phyloP scores from a whole-genome alignment of 2,329 filamentous ascomycete species.

The Sclerotiophoma versabilis region DNA sequence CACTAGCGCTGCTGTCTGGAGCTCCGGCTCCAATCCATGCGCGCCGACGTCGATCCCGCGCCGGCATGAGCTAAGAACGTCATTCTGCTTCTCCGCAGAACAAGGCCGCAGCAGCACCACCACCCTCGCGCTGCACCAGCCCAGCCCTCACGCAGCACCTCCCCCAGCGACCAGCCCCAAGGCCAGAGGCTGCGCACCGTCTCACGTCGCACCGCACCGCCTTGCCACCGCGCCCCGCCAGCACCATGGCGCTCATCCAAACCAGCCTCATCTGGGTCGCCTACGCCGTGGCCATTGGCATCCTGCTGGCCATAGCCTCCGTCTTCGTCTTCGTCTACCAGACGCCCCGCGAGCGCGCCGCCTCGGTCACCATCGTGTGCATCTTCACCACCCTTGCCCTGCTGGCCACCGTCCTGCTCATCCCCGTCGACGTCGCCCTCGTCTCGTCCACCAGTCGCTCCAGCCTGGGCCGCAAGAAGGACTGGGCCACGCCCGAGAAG shows the following conservation, averaged over 20 bases:
- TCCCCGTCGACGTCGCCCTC: conserved; percentile 94
- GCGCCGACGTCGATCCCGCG: conserved; percentile 3
- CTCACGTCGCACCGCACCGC: no score
- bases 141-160: background rate
- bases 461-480: conserved; percentile 81
- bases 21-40: background rate
- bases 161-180: no score
- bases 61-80: background rate
- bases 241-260: conserved; percentile 74
- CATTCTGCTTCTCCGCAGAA: conserved; percentile 5
- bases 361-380: conserved; percentile 80
- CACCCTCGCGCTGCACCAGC: background rate
- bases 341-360: conserved; percentile 82
- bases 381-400: conserved; percentile 87
- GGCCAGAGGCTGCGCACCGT: no score
- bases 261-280: conserved; percentile 93
- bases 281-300: conserved; percentile 80
- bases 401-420: conserved; percentile 87
- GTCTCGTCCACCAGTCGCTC: conserved; percentile 86
- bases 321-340: conserved; percentile 94
- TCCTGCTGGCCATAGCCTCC: conserved; percentile 78
- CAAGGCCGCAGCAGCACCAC: background rate
- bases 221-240: background rate
- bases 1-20: conserved; percentile 1
- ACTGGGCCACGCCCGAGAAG: conserved; percentile 87